Evolutionary conservation across 352 stramenopile species (phyloP), one percentile per base, ranked within the genome.

Genomic region (Phytophthora chlamydospora): DNA sequence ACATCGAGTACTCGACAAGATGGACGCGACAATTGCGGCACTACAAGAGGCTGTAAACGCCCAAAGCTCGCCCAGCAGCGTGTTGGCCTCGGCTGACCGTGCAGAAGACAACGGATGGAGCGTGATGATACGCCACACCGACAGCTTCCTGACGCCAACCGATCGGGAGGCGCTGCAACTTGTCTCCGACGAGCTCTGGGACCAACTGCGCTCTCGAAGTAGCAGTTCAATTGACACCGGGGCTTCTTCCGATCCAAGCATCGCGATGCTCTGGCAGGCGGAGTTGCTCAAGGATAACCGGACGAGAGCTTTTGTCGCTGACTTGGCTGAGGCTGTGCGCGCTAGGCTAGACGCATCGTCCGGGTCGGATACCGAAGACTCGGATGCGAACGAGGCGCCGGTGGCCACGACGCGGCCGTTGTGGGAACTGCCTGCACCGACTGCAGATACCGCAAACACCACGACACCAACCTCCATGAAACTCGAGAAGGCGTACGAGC

Each of bases 311-410:
- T 90, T 88, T 39, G 43, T 90, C 4, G 39, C 55, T 2, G 81
- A 93, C 42, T 59, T 93, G 8, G 84, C 71, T 14, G 76, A 88
- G 24, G 81, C 65, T 9, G 68, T 93, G 19, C 61, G 71, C 14
- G 53, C 67, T 9, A 66, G 62, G 0, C 52, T 85, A 5, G 78
- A 89, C 33, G 44, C 58, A 17, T 64, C 73, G 3, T 83, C 70
- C 7, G 74, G 76, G 21, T 88, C 67, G 1, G 74, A 83, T 42
- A 80, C 72, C 1, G 78, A 85, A 29, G 73, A 73, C 41, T 75
- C 57, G 1, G 69, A 84, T 34, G 59, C 46, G n/a, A 72, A 75
- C 24, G 54, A 60, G 10, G 38, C 42, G 14, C 65, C 64, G 8
- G 53, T 80, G 21, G 57, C 66, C 8, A 40, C 59, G 0, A 45